Evolutionary conservation across 768 basidiomycete genomes (phyloP).

Genomic region (Macrolepiota dolichaula): DNA sequence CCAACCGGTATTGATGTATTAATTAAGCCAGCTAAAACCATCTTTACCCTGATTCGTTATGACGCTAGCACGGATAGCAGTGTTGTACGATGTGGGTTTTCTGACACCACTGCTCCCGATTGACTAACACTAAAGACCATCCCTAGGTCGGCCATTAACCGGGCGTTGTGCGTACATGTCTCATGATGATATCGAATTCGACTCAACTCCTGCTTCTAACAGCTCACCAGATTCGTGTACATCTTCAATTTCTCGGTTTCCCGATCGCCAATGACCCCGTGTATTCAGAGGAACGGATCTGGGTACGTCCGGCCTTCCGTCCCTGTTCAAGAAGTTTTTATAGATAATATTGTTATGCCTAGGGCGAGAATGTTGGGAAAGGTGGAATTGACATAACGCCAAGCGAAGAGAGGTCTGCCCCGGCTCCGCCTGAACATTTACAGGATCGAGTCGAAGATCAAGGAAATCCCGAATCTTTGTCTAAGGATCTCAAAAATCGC

Average conservation of each 20-base stretch:
- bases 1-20: constrained; percentile 3
- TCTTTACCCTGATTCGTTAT: constrained; percentile 81
- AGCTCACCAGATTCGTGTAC: constrained; percentile 98
- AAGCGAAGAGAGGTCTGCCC: constrained; percentile 60
- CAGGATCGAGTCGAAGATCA: constrained; percentile 31
- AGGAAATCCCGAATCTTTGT: constrained; percentile 47
- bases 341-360: neutral
- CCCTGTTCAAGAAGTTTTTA: neutral
- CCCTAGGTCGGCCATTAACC: constrained; percentile 78
- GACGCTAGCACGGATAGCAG: constrained; percentile 79
- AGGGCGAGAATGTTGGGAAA: constrained; percentile 74
- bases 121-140: constrained; percentile 1
- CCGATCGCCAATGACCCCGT: constrained; percentile 96
- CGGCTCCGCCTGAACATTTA: constrained; percentile 51
- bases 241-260: constrained; percentile 90
- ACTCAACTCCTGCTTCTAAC: constrained; percentile 2
- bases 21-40: constrained; percentile 76
- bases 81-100: constrained; percentile 72
- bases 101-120: constrained; percentile 8
- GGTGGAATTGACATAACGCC: constrained; percentile 80
- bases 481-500: constrained; percentile 9
- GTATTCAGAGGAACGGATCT: constrained; percentile 77
- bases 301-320: constrained; percentile 43
- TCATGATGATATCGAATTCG: neutral
- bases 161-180: constrained; percentile 73